A percentile compares a stretch with the other conserved stretches of the same genome.
These are phyloP conservation scores for Metschnikowia santaceciliae DNA, from an alignment of 805 yeast genomes.

Conservation along the genomic window DNA sequence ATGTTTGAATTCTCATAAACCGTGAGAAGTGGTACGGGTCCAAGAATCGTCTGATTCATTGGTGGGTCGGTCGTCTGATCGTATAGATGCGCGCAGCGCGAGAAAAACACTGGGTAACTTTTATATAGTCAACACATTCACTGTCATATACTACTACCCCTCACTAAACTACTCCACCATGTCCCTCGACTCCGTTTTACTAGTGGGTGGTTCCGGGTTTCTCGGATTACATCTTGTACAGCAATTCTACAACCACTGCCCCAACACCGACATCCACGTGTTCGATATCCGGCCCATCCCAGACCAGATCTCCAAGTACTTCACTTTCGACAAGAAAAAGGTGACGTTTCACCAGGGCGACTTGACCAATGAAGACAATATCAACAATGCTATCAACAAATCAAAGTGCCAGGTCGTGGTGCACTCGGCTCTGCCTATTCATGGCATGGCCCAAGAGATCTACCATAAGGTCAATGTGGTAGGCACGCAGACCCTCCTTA, in stretches of 20 bases:
- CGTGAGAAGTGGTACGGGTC: no score
- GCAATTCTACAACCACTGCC: conserved; percentile 64
- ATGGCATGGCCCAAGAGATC: conserved; percentile 71
- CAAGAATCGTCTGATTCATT: neutral
- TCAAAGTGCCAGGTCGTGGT: conserved; percentile 73
- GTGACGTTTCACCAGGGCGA: conserved; percentile 77
- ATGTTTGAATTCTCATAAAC: conserved; percentile 23
- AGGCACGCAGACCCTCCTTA: conserved; percentile 76
- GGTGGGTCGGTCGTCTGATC: neutral
- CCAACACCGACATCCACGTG: conserved; percentile 74
- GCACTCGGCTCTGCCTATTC: conserved; percentile 96
- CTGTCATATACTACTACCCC: neutral
- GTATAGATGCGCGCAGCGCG: conserved; percentile 5
- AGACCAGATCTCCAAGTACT: conserved; percentile 60
- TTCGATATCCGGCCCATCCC: conserved; percentile 92
- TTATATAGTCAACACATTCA: conserved; percentile 2
- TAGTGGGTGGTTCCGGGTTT: conserved; percentile 96
- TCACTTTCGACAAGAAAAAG: conserved; percentile 61
- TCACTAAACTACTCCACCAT: neutral
- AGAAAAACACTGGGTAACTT: conserved; percentile 3
- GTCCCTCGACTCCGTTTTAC: conserved; percentile 54
- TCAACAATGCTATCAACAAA: conserved; percentile 54
- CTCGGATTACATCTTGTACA: conserved; percentile 88
- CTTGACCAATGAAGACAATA: conserved; percentile 69
- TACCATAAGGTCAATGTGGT: conserved; percentile 87